Conservation (phyloP, 108 stramenopile genomes). For the Bacterosira constricta region DNA sequence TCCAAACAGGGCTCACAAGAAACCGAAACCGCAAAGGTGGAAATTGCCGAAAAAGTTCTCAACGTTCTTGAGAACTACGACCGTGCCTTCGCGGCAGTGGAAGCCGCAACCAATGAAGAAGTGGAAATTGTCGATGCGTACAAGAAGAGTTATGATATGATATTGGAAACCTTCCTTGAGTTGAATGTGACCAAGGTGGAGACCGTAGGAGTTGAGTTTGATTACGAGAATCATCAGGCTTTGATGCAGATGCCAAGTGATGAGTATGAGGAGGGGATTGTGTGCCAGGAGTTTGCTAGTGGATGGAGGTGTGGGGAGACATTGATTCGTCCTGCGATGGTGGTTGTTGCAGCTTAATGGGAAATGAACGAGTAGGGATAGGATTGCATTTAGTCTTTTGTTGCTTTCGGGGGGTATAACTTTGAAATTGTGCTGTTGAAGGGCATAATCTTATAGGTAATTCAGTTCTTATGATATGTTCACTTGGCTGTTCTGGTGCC, state of each 20-base stretch:
- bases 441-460: no score
- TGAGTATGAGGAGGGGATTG: conserved; percentile 85
- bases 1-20: conserved; percentile 54
- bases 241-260: conserved; percentile 79
- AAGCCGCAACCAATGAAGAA: conserved; percentile 65
- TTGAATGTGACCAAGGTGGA: conserved; percentile 81
- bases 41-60: conserved; percentile 65
- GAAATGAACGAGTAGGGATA: no score
- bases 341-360: conserved; percentile 77
- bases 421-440: no score
- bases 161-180: conserved; percentile 63
- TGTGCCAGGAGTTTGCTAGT: conserved; percentile 87
- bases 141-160: conserved; percentile 65
- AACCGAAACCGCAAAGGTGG: conserved; percentile 60
- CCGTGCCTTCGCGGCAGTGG: conserved; percentile 74
- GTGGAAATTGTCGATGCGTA: conserved; percentile 70
- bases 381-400: no score
- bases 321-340: conserved; percentile 88
- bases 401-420: no score
- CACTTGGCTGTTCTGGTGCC: no score
- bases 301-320: conserved; percentile 78
- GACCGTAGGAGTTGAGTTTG: conserved; percentile 86
- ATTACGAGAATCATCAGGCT: conserved; percentile 90
- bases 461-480: no score
- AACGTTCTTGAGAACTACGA: conserved; percentile 84